Conservation (phyloP, 2,329 filamentous ascomycete genomes). For the Cladosporium velox region DNA sequence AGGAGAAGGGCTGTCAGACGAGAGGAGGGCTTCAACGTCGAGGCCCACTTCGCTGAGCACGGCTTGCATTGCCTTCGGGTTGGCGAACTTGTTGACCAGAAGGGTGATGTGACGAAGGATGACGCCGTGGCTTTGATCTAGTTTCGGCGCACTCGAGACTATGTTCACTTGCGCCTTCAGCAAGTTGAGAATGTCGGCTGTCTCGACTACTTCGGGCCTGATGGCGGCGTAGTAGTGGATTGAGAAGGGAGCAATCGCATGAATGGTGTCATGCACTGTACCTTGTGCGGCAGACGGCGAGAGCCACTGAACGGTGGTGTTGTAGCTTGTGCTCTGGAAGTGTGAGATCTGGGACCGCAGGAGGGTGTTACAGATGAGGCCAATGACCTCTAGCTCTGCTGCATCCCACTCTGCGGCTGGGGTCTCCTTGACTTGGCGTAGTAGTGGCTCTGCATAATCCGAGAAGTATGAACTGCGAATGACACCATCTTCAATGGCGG, state of each 20-base stretch:
- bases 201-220: conserved; percentile 34
- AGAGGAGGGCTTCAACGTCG: conserved; percentile 43
- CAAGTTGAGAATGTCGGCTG: conserved; percentile 30
- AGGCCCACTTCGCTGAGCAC: conserved; percentile 33
- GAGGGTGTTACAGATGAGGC: conserved; percentile 62
- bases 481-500: conserved; percentile 48
- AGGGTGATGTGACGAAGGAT: conserved; percentile 48
- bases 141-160: conserved; percentile 26
- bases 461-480: conserved; percentile 47
- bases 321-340: conserved; percentile 44
- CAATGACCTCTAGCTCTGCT: conserved; percentile 59
- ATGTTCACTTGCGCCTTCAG: conserved; percentile 29
- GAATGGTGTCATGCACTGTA: conserved; percentile 6
- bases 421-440: conserved; percentile 41
- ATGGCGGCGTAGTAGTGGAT: conserved; percentile 38
- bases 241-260: conserved; percentile 31
- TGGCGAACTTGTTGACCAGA: conserved; percentile 52
- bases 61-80: conserved; percentile 42
- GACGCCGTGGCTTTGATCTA: conserved; percentile 36
- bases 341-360: conserved; percentile 54
- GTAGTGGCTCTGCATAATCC: conserved; percentile 49
- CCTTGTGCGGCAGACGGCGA: conserved; percentile 27
- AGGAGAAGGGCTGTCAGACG: conserved; percentile 35
- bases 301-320: conserved; percentile 34
- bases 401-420: conserved; percentile 47